Evolutionary conservation across 768 basidiomycete genomes (phyloP).

Genomic region (Boletus rex-veris): DNA sequence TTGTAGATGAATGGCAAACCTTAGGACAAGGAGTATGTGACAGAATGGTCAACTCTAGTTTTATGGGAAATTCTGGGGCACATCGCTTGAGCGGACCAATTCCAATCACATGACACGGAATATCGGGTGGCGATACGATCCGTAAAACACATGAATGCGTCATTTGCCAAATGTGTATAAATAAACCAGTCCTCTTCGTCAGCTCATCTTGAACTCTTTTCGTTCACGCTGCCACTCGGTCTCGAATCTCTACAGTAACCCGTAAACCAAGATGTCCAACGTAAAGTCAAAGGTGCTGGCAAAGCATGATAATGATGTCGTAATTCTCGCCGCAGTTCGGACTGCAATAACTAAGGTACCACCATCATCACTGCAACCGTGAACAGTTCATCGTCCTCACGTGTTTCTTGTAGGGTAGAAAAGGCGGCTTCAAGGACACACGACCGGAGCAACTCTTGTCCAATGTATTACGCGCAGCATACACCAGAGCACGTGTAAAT

Average conservation of each 20-base stretch:
- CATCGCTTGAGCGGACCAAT: too few relatives aligned
- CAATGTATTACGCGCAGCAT: slow-evolving; percentile 71
- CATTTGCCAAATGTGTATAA: too few relatives aligned
- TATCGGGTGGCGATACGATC: too few relatives aligned
- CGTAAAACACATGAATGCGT: too few relatives aligned
- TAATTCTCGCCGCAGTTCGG: slow-evolving; percentile 84
- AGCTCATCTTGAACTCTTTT: too few relatives aligned
- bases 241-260: not conserved
- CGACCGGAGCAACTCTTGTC: slow-evolving; percentile 79
- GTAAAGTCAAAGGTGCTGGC: slow-evolving; percentile 60
- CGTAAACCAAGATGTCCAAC: slow-evolving; percentile 19
- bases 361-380: not conserved
- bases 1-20: too few relatives aligned
- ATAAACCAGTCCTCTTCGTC: too few relatives aligned
- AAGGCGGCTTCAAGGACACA: slow-evolving; percentile 91
- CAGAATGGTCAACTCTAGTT: too few relatives aligned
- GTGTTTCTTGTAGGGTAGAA: slow-evolving; percentile 52
- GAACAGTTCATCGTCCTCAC: not conserved
- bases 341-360: slow-evolving; percentile 88
- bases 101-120: too few relatives aligned
- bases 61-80: too few relatives aligned
- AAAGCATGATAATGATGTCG: slow-evolving; percentile 82
- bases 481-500: slow-evolving; percentile 64
- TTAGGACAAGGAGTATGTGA: too few relatives aligned
- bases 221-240: not conserved